Evolutionary conservation across 148 eudicot genomes (phyloP), one percentile per base, ranked within the genome.

Genomic region (Heliosperma pusillum): DNA sequence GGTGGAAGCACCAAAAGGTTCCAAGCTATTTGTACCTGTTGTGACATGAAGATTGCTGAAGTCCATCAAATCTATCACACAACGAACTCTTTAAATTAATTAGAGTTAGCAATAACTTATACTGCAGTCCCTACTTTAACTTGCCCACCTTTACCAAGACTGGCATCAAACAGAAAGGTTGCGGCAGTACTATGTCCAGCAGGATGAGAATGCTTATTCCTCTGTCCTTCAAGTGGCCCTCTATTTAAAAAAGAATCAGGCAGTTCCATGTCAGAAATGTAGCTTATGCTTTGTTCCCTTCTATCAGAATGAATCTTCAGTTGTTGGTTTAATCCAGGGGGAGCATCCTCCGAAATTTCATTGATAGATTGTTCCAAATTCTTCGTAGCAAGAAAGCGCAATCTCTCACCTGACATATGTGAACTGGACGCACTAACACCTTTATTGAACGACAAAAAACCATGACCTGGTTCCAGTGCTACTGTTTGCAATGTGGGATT

Each of bases 21-120:
- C 77, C 69, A 53, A 71, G 56, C 73, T 83, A 57, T 58, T 78
- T 21, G 70, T 20, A 79, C 83, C 88, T 85, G 85, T 52, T 73
- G 9, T 24, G n/a, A 22, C 22, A 69, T 10, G 76, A 60, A 66
- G 65, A 11, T 69, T 29, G 15, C 58, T 36, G 63, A 75, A 17
- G 26, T 56, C 4, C 29, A 62, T 20, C 56, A 62, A 74, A 68
- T 56, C 21, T 44, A 68, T 16, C 36, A 62, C 7, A 56, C 30
- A 40, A 4, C 58, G 27, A 36, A 61, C 13, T 61, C 16, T 61
- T 27, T 13, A 24, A 66, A 52, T 24, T 52, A 64, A 67, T 55
- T n/a, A n/a, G 16, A 74, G 3, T 21, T 22, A 25, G 47, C 19
- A 20, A 76, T 78, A 74, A 87, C 81, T 71, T 80, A 53, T 33